These are phyloP conservation scores for Sordariomycetes sp. DNA, from an alignment of 2,329 filamentous ascomycete species.

Conservation along the genomic window DNA sequence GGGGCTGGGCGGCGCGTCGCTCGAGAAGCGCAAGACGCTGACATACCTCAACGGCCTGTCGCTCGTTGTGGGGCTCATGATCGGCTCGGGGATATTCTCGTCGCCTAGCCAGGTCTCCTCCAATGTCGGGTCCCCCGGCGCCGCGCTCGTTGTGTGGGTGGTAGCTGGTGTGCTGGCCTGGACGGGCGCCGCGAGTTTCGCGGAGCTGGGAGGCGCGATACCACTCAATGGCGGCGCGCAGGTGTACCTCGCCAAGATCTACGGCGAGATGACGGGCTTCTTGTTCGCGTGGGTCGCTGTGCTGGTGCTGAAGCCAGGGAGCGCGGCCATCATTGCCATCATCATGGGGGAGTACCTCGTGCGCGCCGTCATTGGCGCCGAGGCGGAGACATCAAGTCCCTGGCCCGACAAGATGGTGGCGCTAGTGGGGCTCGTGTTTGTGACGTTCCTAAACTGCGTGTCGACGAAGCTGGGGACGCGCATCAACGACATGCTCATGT, in stretches of 20 bases:
- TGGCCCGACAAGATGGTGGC: slow-evolving; percentile 91
- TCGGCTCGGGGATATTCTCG: slow-evolving; percentile 93
- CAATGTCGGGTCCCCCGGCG: slow-evolving; percentile 83
- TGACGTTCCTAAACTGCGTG: slow-evolving; percentile 80
- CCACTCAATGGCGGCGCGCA: slow-evolving; percentile 90
- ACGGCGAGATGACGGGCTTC: slow-evolving; percentile 85
- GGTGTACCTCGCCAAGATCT: slow-evolving; percentile 90
- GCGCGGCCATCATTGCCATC: slow-evolving; percentile 87
- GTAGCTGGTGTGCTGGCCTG: slow-evolving; percentile 87
- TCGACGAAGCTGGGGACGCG: slow-evolving; percentile 81
- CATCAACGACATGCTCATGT: slow-evolving; percentile 88
- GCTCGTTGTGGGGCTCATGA: slow-evolving; percentile 83
- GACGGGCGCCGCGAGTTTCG: slow-evolving; percentile 92
- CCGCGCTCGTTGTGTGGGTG: slow-evolving; percentile 80
- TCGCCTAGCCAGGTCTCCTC: slow-evolving; percentile 86
- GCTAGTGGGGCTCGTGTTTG: slow-evolving; percentile 56
- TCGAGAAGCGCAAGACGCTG: slow-evolving; percentile 92
- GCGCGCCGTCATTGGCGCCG: slow-evolving; percentile 72
- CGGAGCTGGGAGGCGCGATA: slow-evolving; percentile 89
- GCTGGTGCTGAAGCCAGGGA: slow-evolving; percentile 84
- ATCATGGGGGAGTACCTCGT: slow-evolving; percentile 99
- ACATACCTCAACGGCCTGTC: slow-evolving; percentile 91
- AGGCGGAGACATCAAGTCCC: slow-evolving; percentile 63
- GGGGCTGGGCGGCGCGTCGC: slow-evolving; percentile 56
- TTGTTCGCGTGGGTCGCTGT: slow-evolving; percentile 95